Conservation (phyloP, 495 filamentous ascomycete species). For the Hypoxylon fragiforme region DNA sequence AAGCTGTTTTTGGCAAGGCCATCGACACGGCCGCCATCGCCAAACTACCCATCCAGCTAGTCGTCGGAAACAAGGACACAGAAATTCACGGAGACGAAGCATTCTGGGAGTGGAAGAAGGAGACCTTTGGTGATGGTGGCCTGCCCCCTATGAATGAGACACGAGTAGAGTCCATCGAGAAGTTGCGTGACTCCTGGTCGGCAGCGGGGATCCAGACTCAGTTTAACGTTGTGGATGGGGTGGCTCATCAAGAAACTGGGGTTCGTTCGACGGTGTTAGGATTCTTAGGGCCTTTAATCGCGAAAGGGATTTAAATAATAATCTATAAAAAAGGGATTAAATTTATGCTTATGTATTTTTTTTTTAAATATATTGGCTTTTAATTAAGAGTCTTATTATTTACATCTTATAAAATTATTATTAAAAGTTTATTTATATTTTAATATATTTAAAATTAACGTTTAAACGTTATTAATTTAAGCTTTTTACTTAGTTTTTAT, state of each 20-base stretch:
- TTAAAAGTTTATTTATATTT: too few relatives aligned
- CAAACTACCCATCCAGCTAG: slow-evolving; percentile 27
- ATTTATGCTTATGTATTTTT: too few relatives aligned
- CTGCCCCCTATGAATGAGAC: slow-evolving; percentile 44
- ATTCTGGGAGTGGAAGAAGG: slow-evolving; percentile 43
- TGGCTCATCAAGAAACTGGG: slow-evolving; percentile 11
- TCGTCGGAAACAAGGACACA: slow-evolving; percentile 24
- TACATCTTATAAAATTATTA: too few relatives aligned
- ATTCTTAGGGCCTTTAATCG: slow-evolving; percentile 10
- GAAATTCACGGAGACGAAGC: slow-evolving; percentile 14
- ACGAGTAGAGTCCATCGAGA: slow-evolving; percentile 43
- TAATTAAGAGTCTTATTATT: too few relatives aligned
- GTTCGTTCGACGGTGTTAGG: slow-evolving; percentile 7
- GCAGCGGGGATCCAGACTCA: slow-evolving; percentile 7
- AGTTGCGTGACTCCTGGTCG: slow-evolving; percentile 8
- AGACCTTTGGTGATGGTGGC: slow-evolving; percentile 33
- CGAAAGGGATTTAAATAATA: background rate
- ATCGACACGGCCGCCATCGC: slow-evolving; percentile 7
- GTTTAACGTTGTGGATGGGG: slow-evolving; percentile 7
- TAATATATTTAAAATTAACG: too few relatives aligned
- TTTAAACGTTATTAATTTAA: too few relatives aligned
- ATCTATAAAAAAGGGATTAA: too few relatives aligned
- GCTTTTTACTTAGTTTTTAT: too few relatives aligned
- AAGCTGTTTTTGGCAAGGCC: slow-evolving; percentile 16
- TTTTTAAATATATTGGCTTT: too few relatives aligned